These are phyloP conservation scores for Spathaspora sp. DNA, from an alignment of 1,139 yeast species.

Conservation along the genomic window DNA sequence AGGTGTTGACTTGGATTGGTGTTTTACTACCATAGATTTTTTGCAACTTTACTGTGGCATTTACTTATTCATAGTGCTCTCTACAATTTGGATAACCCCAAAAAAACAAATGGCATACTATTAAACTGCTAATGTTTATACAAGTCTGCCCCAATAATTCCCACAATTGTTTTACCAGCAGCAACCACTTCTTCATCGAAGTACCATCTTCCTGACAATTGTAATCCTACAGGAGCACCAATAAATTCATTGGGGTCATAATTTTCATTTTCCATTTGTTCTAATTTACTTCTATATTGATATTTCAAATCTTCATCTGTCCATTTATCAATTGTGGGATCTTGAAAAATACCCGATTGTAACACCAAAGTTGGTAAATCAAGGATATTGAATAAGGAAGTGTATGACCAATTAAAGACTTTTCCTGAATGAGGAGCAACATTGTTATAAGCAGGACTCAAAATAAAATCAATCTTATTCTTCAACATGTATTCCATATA, in stretches of 20 bases:
- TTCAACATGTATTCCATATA: constrained; percentile 51
- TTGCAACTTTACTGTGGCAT: not conserved
- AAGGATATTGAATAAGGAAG: constrained; percentile 63
- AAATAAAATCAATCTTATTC: constrained; percentile 62
- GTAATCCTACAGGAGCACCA: constrained; percentile 45
- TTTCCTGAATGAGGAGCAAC: constrained; percentile 70
- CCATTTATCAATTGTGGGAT: constrained; percentile 47
- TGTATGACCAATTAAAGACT: constrained; percentile 75
- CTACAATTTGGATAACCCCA: no score
- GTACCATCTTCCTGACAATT: constrained; percentile 39
- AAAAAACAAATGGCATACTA: no score
- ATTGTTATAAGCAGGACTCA: constrained; percentile 68
- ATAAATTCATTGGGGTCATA: constrained; percentile 33
- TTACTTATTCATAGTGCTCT: no score
- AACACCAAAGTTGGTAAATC: constrained; percentile 62
- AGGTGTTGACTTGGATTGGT: not conserved
- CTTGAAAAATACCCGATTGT: constrained; percentile 64
- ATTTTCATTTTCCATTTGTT: constrained; percentile 36
- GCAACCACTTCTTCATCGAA: constrained; percentile 43
- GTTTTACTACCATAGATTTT: no score
- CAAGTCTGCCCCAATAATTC: constrained; percentile 25
- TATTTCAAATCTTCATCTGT: constrained; percentile 28
- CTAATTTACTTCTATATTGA: constrained; percentile 41
- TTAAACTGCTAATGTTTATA: constrained; percentile 10
- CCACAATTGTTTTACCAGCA: constrained; percentile 36